Conservation (phyloP, 2,329 filamentous ascomycete genomes). For the Sarocladium kiliense region DNA sequence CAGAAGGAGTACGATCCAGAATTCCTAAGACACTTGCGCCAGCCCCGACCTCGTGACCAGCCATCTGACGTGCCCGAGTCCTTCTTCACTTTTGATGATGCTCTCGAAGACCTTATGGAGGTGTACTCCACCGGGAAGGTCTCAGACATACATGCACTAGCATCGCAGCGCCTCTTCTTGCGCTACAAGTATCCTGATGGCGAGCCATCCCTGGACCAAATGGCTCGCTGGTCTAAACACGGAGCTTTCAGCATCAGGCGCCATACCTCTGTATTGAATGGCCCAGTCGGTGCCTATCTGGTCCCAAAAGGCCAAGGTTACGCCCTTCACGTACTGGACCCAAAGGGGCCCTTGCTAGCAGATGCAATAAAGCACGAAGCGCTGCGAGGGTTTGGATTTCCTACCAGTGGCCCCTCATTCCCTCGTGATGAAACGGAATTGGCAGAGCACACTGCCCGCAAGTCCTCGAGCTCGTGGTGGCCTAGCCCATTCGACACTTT, state of each 20-base stretch:
- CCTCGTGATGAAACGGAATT: neutral
- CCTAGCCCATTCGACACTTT: neutral
- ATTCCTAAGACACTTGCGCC: constrained; percentile 36
- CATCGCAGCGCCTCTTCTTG: constrained; percentile 31
- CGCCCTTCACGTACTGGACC: neutral
- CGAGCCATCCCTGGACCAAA: constrained; percentile 23
- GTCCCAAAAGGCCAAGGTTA: neutral
- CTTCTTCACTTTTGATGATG: constrained; percentile 49
- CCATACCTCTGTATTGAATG: neutral
- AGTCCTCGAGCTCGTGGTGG: neutral
- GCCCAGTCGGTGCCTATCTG: neutral
- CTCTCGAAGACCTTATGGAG: constrained; percentile 53
- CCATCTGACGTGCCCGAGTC: constrained; percentile 28
- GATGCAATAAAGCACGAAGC: neutral
- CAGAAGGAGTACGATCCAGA: constrained; percentile 3
- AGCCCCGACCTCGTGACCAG: constrained; percentile 41
- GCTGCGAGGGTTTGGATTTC: neutral
- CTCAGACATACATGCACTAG: constrained; percentile 30
- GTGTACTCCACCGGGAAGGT: constrained; percentile 37
- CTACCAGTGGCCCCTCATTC: neutral
- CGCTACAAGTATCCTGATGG: constrained; percentile 32
- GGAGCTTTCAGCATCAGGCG: neutral
- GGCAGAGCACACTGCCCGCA: neutral
- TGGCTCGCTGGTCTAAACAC: neutral
- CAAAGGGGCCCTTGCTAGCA: neutral